Evolutionary conservation across 1,284 basidiomycete genomes (phyloP).

Genomic region (Rhizoctonia solani): DNA sequence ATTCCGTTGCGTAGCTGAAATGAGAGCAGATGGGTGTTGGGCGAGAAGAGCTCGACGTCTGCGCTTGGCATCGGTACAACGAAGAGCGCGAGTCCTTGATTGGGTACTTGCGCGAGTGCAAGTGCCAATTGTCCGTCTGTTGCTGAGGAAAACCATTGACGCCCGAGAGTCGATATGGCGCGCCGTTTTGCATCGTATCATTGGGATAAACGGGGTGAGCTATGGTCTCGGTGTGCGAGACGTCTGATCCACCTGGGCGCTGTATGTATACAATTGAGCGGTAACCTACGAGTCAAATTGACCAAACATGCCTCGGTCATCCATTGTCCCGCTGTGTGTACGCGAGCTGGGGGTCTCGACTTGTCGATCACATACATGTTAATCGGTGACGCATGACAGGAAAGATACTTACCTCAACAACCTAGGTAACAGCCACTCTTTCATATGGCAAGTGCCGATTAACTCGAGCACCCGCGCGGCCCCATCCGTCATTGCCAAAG

Average conservation of each 20-base stretch:
- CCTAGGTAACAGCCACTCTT: slow-evolving; percentile 58
- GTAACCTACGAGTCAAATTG: not conserved
- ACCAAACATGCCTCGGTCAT: slow-evolving; percentile 67
- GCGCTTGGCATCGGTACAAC: slow-evolving; percentile 43
- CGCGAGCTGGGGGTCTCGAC: slow-evolving; percentile 63
- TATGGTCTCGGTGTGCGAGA: slow-evolving; percentile 73
- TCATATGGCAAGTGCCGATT: slow-evolving; percentile 62
- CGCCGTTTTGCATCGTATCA: slow-evolving; percentile 9
- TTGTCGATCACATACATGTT: slow-evolving; percentile 43
- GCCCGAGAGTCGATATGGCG: slow-evolving; percentile 64
- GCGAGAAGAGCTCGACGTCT: slow-evolving; percentile 23
- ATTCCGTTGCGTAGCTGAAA: slow-evolving; percentile 62
- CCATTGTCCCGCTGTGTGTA: slow-evolving; percentile 83
- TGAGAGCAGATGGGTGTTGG: slow-evolving; percentile 27
- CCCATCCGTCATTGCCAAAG: slow-evolving; percentile 79
- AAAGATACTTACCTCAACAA: slow-evolving; percentile 56
- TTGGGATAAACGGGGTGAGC: slow-evolving; percentile 50
- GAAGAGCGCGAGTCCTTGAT: slow-evolving; percentile 40
- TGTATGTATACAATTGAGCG: slow-evolving; percentile 42
- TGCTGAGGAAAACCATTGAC: slow-evolving; percentile 85
- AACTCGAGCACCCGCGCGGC: slow-evolving; percentile 71
- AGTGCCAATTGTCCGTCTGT: slow-evolving; percentile 75
- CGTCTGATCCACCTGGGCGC: slow-evolving; percentile 77
- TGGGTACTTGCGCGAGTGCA: slow-evolving; percentile 70
- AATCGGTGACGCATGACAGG: slow-evolving; percentile 3